A percentile compares a stretch with the other conserved stretches of the same genome.
phyloP scores from a whole-genome alignment of 2,329 filamentous ascomycete genomes.

The Huntiella bhutanensis region DNA sequence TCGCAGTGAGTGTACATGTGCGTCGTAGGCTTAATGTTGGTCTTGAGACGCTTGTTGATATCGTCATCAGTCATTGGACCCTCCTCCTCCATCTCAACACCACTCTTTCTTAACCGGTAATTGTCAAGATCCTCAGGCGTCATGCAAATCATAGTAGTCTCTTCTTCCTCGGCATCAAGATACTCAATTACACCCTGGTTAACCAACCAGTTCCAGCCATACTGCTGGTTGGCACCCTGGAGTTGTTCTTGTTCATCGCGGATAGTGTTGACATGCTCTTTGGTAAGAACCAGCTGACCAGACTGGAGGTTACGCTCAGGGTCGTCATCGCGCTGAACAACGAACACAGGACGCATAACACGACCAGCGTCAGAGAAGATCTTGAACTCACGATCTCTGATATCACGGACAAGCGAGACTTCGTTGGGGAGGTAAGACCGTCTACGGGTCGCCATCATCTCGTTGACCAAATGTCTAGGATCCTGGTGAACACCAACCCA shows the following conservation, averaged over 20 bases:
- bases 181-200: constrained; percentile 81
- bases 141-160: constrained; percentile 99
- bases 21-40: constrained; percentile 67
- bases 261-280: constrained; percentile 55
- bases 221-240: constrained; percentile 40
- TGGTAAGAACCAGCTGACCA: constrained; percentile 64
- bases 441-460: constrained; percentile 59
- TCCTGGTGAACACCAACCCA: constrained; percentile 95
- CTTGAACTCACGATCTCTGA: constrained; percentile 93
- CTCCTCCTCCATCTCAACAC: constrained; percentile 38
- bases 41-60: constrained; percentile 72
- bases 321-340: constrained; percentile 75
- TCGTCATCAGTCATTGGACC: constrained; percentile 36
- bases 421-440: constrained; percentile 75
- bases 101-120: constrained; percentile 50
- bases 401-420: constrained; percentile 87
- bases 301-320: constrained; percentile 36
- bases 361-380: constrained; percentile 94
- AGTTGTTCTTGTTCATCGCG: constrained; percentile 56
- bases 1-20: constrained; percentile 96
- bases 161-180: constrained; percentile 93
- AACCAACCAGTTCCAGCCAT: constrained; percentile 78
- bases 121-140: constrained; percentile 83
- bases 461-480: constrained; percentile 63
- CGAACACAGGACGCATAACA: constrained; percentile 84